Evolutionary conservation across 331 rosid genomes (phyloP).

Genomic region (Saraca asoca): DNA sequence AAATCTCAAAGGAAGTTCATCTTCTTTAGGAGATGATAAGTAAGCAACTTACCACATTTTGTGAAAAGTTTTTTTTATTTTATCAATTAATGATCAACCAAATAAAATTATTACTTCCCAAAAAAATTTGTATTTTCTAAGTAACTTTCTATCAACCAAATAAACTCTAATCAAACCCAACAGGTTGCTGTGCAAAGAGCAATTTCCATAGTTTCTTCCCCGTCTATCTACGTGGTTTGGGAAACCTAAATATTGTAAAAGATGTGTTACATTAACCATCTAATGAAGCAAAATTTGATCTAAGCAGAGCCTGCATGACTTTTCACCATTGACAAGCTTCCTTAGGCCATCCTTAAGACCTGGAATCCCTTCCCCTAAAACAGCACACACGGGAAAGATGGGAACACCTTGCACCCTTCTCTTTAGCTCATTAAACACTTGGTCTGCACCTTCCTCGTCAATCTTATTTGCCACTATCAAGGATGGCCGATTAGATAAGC

Average conservation of each 20-base stretch:
- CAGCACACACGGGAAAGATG: slow-evolving; percentile 81
- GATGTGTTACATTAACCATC: not conserved
- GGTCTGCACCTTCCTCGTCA: slow-evolving; percentile 81
- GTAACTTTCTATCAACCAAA: too few relatives aligned
- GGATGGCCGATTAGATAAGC: slow-evolving; percentile 74
- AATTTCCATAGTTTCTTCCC: not conserved
- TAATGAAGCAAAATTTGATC: slow-evolving; percentile 64
- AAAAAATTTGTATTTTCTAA: too few relatives aligned
- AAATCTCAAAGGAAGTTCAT: too few relatives aligned
- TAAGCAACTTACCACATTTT: too few relatives aligned
- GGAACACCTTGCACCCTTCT: slow-evolving; percentile 67
- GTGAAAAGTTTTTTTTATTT: too few relatives aligned
- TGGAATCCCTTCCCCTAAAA: slow-evolving; percentile 78
- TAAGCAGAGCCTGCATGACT: slow-evolving; percentile 46
- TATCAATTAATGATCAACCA: too few relatives aligned
- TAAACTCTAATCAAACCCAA: too few relatives aligned
- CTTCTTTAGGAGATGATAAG: too few relatives aligned
- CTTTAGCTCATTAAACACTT: slow-evolving; percentile 66
- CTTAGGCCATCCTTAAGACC: slow-evolving; percentile 78
- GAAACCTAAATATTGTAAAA: not conserved
- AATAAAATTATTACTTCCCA: too few relatives aligned
- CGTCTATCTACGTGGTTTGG: not conserved
- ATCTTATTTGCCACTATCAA: slow-evolving; percentile 85
- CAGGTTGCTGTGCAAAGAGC: not conserved
- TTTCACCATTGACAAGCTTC: slow-evolving; percentile 75